Evolutionary conservation across 2,329 filamentous ascomycete genomes (phyloP).

Genomic region (Penicillium sumatraense): DNA sequence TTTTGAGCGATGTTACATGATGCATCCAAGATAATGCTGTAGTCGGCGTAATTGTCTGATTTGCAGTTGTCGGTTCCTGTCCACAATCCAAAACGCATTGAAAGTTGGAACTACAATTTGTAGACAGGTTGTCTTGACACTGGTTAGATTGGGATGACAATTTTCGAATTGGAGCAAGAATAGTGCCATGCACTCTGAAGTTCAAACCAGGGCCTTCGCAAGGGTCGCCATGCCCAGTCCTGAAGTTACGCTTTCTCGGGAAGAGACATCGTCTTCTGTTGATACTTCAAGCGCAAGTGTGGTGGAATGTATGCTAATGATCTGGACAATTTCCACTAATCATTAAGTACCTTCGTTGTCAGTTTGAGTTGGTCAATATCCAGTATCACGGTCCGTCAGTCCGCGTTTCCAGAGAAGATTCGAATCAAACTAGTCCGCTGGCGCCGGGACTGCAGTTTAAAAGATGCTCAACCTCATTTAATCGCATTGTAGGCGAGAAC

Average conservation of each 20-base stretch:
- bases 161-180: background rate
- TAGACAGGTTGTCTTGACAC: constrained; percentile 16
- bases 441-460: constrained; percentile 19
- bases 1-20: constrained; percentile 1
- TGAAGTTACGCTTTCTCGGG: constrained; percentile 12
- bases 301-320: too few relatives aligned
- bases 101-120: too few relatives aligned
- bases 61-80: background rate
- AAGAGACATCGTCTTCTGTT: constrained; percentile 1
- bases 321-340: background rate
- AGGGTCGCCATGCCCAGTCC: constrained; percentile 12
- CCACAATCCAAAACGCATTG: too few relatives aligned
- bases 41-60: background rate
- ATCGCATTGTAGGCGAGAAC: constrained; percentile 16
- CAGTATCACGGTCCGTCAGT: background rate
- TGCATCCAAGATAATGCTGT: background rate
- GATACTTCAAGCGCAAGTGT: background rate
- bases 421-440: constrained; percentile 4
- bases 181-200: constrained; percentile 12
- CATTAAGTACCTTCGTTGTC: background rate
- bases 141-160: background rate
- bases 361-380: background rate
- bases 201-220: constrained; percentile 14
- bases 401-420: background rate
- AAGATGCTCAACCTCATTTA: constrained; percentile 21